These are phyloP conservation scores for Microstegium vimineum DNA, from an alignment of 176 grass and related monocot species.

Conservation along the genomic window DNA sequence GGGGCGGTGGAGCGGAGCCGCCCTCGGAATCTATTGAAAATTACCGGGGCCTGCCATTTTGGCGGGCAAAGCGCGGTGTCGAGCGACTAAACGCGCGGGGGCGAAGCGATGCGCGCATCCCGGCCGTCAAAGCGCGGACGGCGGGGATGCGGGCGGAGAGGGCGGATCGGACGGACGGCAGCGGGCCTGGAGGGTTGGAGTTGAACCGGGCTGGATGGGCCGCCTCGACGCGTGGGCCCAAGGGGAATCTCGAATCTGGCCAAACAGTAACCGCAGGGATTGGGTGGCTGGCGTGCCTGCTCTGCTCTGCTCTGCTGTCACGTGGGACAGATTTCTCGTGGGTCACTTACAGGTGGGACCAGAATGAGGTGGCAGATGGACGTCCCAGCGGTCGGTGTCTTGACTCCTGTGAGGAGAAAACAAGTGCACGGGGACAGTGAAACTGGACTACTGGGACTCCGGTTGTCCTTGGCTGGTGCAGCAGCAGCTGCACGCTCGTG, in stretches of 20 bases:
- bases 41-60: constrained; percentile 28
- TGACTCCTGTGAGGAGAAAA: no score
- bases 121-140: background rate
- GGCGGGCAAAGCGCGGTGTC: constrained; percentile 49
- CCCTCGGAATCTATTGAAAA: background rate
- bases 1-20: accelerated
- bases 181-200: no score
- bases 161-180: constrained; percentile 17
- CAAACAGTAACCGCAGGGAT: background rate
- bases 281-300: background rate
- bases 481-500: background rate
- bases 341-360: constrained; percentile 7
- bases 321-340: no score
- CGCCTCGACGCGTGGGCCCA: constrained; percentile 19
- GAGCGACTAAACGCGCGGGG: constrained; percentile 25
- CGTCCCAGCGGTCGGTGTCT: background rate
- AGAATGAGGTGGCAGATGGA: accelerated
- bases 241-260: constrained; percentile 32
- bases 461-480: background rate
- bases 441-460: background rate
- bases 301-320: background rate
- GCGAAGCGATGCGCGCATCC: background rate
- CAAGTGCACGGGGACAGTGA: background rate
- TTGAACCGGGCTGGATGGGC: constrained; percentile 21
- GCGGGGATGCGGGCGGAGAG: accelerated